phyloP scores from a whole-genome alignment of 2,329 filamentous ascomycete genomes.

The Paracamarosporium sp. region DNA sequence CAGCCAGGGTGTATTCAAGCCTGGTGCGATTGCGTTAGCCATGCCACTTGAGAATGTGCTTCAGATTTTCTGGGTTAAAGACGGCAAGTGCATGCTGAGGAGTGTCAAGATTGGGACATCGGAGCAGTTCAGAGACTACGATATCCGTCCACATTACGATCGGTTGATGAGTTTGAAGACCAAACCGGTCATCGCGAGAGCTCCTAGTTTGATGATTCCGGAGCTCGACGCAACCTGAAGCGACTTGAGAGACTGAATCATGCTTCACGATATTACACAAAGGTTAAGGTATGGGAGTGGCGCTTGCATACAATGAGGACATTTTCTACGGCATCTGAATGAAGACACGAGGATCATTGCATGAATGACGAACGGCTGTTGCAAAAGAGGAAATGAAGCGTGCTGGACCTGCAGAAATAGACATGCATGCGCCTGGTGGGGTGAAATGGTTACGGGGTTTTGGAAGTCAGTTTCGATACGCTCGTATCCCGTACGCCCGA shows the following conservation, averaged over 20 bases:
- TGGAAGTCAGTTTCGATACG: not conserved
- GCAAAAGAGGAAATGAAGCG: not conserved
- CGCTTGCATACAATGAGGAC: not conserved
- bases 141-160: constrained; percentile 42
- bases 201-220: constrained; percentile 26
- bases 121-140: constrained; percentile 38
- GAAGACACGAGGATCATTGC: not conserved
- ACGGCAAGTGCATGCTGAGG: constrained; percentile 40
- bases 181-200: constrained; percentile 26
- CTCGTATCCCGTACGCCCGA: not conserved
- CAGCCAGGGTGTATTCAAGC: constrained; percentile 39
- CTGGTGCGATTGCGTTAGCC: constrained; percentile 36
- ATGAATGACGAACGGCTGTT: not conserved
- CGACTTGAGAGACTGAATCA: not conserved
- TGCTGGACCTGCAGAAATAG: not conserved
- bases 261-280: not conserved
- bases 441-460: not conserved
- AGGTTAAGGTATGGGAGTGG: not conserved
- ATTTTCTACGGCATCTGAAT: not conserved
- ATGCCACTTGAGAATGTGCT: constrained; percentile 31
- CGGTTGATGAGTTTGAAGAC: constrained; percentile 33
- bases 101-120: constrained; percentile 32
- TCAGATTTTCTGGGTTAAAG: constrained; percentile 34
- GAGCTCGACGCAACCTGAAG: constrained; percentile 25
- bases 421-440: not conserved